Evolutionary conservation across 1,284 basidiomycete species (phyloP).

Genomic region (Puccinia novopanici): DNA sequence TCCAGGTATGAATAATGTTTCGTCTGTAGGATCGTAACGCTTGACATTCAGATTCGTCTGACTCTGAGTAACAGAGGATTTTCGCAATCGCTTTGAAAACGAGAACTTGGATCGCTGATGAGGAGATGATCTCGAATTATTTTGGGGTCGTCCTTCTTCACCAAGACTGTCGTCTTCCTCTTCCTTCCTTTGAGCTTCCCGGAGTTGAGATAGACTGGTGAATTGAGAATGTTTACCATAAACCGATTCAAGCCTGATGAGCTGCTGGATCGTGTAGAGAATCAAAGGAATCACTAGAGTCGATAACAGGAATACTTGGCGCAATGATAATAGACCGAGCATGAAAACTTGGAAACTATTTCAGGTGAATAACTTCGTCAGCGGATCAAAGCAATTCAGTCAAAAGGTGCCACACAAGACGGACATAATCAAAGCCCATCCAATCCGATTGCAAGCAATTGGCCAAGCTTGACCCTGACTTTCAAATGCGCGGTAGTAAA

Average conservation of each 20-base stretch:
- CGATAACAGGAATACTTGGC: slow-evolving; percentile 47
- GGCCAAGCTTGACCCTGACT: slow-evolving; percentile 46
- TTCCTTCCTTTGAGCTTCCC: slow-evolving; percentile 32
- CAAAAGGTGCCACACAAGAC: background rate
- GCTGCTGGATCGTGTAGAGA: slow-evolving; percentile 37
- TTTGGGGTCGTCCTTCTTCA: background rate
- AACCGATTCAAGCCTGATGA: slow-evolving; percentile 24
- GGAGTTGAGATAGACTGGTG: slow-evolving; percentile 25
- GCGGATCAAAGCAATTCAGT: background rate
- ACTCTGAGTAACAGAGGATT: slow-evolving; percentile 33
- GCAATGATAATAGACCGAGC: slow-evolving; percentile 47
- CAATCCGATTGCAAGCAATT: slow-evolving; percentile 42
- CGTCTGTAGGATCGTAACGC: slow-evolving; percentile 18
- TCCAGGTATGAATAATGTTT: slow-evolving; percentile 28
- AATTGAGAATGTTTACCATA: slow-evolving; percentile 37
- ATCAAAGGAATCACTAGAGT: slow-evolving; percentile 40
- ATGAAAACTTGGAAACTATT: slow-evolving; percentile 49
- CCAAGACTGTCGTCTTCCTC: slow-evolving; percentile 7
- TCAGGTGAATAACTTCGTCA: background rate
- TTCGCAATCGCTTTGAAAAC: slow-evolving; percentile 3
- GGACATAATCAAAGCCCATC: slow-evolving; percentile 49
- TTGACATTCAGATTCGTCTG: slow-evolving; percentile 39
- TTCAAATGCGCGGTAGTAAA: slow-evolving; percentile 47
- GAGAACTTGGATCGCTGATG: background rate
- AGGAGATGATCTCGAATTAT: background rate